Percentiles rank a stretch among this genome's conserved stretches.
These are phyloP conservation scores for Carnegiea gigantea DNA, from an alignment of 179 eudicot genomes.

Conservation along the genomic window DNA sequence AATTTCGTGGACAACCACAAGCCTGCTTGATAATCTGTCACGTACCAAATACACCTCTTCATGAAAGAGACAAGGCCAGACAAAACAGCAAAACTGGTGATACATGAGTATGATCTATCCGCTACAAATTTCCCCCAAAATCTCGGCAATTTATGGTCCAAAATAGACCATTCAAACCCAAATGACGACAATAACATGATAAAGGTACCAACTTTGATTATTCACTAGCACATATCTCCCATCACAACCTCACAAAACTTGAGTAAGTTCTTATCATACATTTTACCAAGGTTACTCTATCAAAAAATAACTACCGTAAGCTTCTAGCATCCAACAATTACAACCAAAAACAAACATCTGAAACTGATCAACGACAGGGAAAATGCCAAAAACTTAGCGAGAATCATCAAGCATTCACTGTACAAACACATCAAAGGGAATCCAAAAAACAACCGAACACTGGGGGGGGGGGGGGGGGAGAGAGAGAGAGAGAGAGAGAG, in stretches of 20 bases:
- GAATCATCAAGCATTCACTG: neutral
- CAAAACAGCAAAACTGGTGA: neutral
- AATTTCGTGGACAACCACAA: neutral
- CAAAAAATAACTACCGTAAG: neutral
- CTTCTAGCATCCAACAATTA: neutral
- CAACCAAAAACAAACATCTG: neutral
- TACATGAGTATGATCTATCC: neutral
- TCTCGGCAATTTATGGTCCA: constrained; percentile 3
- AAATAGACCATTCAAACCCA: constrained; percentile 1
- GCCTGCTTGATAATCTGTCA: neutral
- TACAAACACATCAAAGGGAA: neutral
- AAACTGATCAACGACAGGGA: neutral
- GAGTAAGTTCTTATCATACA: neutral
- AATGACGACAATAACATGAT: neutral
- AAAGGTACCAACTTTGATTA: neutral
- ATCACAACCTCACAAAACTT: neutral
- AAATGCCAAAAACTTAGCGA: neutral
- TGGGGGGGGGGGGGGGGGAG: too few species aligned
- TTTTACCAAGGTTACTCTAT: neutral
- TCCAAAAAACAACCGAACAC: neutral
- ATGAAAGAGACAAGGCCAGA: neutral
- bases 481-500: neutral
- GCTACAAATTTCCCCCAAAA: neutral
- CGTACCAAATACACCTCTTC: neutral
- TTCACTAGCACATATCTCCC: neutral